Evolutionary conservation across 208 protist genomes (phyloP), one percentile per base, ranked within the genome.

Genomic region (Crithidia fasciculata): DNA sequence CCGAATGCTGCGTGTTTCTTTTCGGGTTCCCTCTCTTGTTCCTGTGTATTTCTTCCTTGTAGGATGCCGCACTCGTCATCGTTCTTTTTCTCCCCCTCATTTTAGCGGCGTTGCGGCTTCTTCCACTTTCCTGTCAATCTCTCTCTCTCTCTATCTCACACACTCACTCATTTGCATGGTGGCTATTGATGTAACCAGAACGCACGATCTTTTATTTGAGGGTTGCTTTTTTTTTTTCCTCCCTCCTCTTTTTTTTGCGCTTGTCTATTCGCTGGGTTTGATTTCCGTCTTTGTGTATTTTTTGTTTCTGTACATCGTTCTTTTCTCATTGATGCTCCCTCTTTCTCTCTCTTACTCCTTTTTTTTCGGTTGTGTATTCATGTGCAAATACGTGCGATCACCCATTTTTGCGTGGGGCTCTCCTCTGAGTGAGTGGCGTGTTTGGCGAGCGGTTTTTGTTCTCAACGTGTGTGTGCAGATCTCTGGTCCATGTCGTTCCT

Each of bases 41-140:
- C 74, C 64, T 61, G 72, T 81, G 7, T 49, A 15, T 49, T 69
- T 73, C 54, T 81, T 49, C 68, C 80, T 65, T 62, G 40, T 37
- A 40, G 56, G 15, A 40, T 65, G 15, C 37, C 39, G 28, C 65
- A 57, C 15, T 69, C 50, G 40, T 62, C 58, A 15, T 62, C 62
- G 13, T 69, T 58, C 50, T 70, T 58, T 57, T 71, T 53, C 64
- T 79, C 49, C 3, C 50, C 37, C 4, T 61, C 3, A 53, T 28
- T 8, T 40, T 16, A 37, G 18, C 15, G 36, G 40, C 12, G 19
- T 15, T 13, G n/a, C 8, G 18, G 6, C 6, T 28, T 28, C 1
- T 28, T 28, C 28, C 28, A 28, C 28, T 28, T 28, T 28, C 28
- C 28, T 28, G 28, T 28, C 28, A 28, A 28, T 28, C 28, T 28